Base-by-base conservation (phyloP, 768 basidiomycete species). In the Phlebiopsis flavidoalba region DNA sequence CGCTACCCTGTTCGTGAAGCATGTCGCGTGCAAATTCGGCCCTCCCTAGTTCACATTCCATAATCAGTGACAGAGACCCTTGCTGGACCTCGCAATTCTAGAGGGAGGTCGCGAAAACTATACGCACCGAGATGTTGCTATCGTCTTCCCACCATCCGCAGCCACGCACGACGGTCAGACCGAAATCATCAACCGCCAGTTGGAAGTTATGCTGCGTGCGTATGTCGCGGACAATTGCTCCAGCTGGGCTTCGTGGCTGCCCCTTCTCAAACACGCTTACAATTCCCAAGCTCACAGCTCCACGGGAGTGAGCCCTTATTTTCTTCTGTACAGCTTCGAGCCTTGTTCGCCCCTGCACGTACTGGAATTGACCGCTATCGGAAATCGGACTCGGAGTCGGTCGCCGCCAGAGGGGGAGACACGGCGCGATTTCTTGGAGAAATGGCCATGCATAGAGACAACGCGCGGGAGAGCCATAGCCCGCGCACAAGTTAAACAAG, bases 151-250 rank as follows among this genome's bases (percentile, higher is more conserved):
- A 75, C 53, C 78, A 79, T 57, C 77, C 75, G 0, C 75, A 78
- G 60, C n/a, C n/a, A n/a, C n/a, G n/a, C 71, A 74, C 0, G 72
- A 80, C 62, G 76, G 77, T 0, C 73, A 75, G 51, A 74, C 74
- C 1, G 75, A 79, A 58, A 36, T 69, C 4, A 58, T 71, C 15
- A 76, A 77, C 48, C 72, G 74, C 52, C 50, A 61, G 0, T 19
- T 77, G 0, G 74, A 77, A 59, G 40, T 46, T 43, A 74, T 73
- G 61, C 67, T 77, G 2, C 69, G 72, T 1, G 49, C 64, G 14
- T 75, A 65, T 61, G 46, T 60, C 51, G 65, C 69, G 59, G 67
- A 69, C 51, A 31, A 67, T 17, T 68, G 74, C 53, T 64, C 74
- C 53, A 61, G 72, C 49, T 77, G 76, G 76, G 22, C 48, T 2